Base-by-base conservation (phyloP, 148 eudicot species). In the Diospyros kaki region DNA sequence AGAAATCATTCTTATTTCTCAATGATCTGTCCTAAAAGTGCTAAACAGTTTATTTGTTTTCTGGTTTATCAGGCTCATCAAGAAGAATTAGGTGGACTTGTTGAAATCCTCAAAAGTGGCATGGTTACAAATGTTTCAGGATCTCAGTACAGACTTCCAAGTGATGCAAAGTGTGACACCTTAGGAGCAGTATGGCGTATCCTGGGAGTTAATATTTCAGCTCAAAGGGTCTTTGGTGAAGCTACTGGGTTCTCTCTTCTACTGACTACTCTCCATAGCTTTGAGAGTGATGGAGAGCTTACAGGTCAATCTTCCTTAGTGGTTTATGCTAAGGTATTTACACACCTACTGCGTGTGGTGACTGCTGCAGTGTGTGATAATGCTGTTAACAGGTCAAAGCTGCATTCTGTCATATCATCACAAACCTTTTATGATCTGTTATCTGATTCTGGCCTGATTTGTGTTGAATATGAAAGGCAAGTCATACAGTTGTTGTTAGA, bases 181-280 rank as follows among this genome's bases (percentile, higher is more conserved):
- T 87, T 93, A 84, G 99, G 94, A 71, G 89, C 97, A 73, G 56
- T 96, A 73, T 96, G 99, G 98, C 99, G 98, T 74, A 86, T 96
- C 59, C 82, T 96, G 74, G 93, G 93, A 72, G 89, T 78, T 41
- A 93, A 93, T 76, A 81, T 62, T 75, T 84, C 97, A 58, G 97
- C 95, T 77, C 97, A 93, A 82, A 88, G 93, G 84, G 90, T 91
- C 74, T 96, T 93, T 85, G 99, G 99, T 81, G 99, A 96, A 84
- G 91, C 99, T 78, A 89, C 98, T 76, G 99, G 99, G 59, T 96
- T 96, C 76, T 93, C 98, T 76, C 93, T 96, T 80, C 68, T 96
- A 64, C 75, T 89, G 66, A 96, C 99, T 67, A 93, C 97, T 11
- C 89, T 96, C 65, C 93, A 93, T 81, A 79, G 87, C 78, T 91